These are phyloP conservation scores for Begonia masoniana DNA, from an alignment of 306 rosid genomes.

Conservation along the genomic window DNA sequence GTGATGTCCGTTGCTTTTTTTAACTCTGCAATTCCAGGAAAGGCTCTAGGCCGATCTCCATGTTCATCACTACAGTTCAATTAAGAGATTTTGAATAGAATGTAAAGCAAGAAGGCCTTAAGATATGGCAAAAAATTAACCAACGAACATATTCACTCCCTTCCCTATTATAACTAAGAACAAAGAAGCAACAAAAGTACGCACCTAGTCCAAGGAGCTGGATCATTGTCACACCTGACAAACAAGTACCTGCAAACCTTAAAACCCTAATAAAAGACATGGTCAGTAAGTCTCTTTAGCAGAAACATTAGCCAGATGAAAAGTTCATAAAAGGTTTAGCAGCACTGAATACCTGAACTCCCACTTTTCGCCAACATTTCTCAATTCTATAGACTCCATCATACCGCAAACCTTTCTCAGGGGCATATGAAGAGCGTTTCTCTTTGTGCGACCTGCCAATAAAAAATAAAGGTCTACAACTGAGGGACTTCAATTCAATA, in stretches of 20 bases:
- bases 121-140: too few species aligned
- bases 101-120: too few species aligned
- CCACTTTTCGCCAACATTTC: conserved; percentile 77
- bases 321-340: background rate
- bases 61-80: conserved; percentile 35
- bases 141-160: background rate
- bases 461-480: background rate
- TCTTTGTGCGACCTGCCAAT: conserved; percentile 57
- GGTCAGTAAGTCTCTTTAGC: conserved; percentile 5
- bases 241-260: conserved; percentile 63
- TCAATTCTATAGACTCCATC: conserved; percentile 79
- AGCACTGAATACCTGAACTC: conserved; percentile 39
- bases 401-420: conserved; percentile 54
- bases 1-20: conserved; percentile 31
- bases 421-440: conserved; percentile 76
- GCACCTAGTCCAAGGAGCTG: conserved; percentile 78
- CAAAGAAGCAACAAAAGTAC: background rate
- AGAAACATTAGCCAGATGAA: background rate
- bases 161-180: too few species aligned
- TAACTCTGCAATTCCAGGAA: conserved; percentile 43
- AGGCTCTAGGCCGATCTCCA: conserved; percentile 53
- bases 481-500: background rate
- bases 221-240: conserved; percentile 77
- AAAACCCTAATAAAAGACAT: conserved; percentile 33
- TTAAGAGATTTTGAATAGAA: conserved; percentile 1